Percentiles rank a stretch among this genome's conserved stretches.
Conservation (phyloP, 345 rosid species). For the Clarkia xantiana region DNA sequence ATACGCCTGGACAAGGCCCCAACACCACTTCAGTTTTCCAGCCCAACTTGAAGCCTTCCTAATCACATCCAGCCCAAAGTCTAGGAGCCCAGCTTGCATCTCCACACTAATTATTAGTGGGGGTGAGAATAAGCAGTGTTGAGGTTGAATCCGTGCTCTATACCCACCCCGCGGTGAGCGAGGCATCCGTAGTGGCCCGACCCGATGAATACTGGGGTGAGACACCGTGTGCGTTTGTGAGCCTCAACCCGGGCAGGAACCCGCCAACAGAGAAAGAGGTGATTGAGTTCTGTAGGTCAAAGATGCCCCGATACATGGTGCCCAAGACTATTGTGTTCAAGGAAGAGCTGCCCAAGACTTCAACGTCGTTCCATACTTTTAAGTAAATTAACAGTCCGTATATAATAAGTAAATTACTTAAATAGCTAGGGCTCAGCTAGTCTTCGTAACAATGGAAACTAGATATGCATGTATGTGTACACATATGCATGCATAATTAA, state of each 20-base stretch:
- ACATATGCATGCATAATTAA: too few relatives aligned
- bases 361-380: too few relatives aligned
- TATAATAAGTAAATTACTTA: too few relatives aligned
- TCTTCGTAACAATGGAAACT: too few relatives aligned
- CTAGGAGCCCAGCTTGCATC: too few relatives aligned
- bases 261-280: slow-evolving; percentile 3
- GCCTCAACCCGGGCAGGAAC: slow-evolving; percentile 2
- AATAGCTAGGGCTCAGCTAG: too few relatives aligned
- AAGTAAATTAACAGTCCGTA: too few relatives aligned
- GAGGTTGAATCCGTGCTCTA: slow-evolving; percentile 8
- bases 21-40: too few relatives aligned
- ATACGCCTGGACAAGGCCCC: too few relatives aligned
- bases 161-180: slow-evolving; percentile 6
- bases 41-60: too few relatives aligned
- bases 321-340: slow-evolving; percentile 6
- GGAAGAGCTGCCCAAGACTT: slow-evolving; percentile 13
- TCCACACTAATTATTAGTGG: slow-evolving; percentile 14
- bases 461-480: too few relatives aligned
- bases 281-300: slow-evolving; percentile 4
- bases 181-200: slow-evolving; percentile 11
- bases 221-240: slow-evolving; percentile 9
- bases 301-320: slow-evolving; percentile 10
- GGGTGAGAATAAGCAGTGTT: slow-evolving; percentile 11
- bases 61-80: too few relatives aligned
- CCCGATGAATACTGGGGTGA: slow-evolving; percentile 10